Evolutionary conservation across 1,284 basidiomycete genomes (phyloP).

Genomic region (Rhodotorula sp.): DNA sequence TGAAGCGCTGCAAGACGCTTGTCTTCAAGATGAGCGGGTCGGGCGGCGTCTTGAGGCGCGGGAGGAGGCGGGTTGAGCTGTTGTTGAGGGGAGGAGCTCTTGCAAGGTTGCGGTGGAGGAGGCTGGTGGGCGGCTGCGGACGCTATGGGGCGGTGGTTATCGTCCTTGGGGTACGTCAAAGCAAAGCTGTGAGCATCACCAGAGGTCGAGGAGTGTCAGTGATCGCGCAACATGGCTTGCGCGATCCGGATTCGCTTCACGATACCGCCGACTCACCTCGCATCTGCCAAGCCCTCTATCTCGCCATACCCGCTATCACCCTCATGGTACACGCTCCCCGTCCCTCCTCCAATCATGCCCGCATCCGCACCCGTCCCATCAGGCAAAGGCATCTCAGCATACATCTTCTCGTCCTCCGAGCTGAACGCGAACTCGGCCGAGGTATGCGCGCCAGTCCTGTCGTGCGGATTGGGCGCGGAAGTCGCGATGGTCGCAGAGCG

Average conservation of each 20-base stretch:
- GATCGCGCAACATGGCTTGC: background rate
- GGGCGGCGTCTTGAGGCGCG: too few species aligned
- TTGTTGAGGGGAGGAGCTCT: too few species aligned
- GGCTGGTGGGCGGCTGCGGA: background rate
- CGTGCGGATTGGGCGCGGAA: background rate
- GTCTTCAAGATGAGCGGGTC: too few species aligned
- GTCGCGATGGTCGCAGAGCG: conserved; percentile 10
- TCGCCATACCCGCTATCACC: conserved; percentile 19
- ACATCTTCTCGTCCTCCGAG: conserved; percentile 4
- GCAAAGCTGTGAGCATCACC: background rate
- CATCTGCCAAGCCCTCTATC: background rate
- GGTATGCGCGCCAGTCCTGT: conserved; percentile 3
- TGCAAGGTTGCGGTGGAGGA: background rate
- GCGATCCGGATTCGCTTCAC: background rate
- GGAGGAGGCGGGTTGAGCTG: too few species aligned
- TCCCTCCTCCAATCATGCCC: background rate
- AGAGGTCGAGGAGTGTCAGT: too few species aligned
- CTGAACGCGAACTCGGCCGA: background rate
- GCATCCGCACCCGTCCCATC: background rate
- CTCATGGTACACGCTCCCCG: background rate
- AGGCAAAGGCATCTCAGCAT: conserved; percentile 3
- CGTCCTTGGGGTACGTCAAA: background rate
- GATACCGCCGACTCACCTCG: background rate
- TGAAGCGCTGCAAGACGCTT: background rate
- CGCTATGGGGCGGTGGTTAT: background rate